Evolutionary conservation across 2,329 filamentous ascomycete genomes (phyloP), one percentile per base, ranked within the genome.

Genomic region (Mariannaea sp.): DNA sequence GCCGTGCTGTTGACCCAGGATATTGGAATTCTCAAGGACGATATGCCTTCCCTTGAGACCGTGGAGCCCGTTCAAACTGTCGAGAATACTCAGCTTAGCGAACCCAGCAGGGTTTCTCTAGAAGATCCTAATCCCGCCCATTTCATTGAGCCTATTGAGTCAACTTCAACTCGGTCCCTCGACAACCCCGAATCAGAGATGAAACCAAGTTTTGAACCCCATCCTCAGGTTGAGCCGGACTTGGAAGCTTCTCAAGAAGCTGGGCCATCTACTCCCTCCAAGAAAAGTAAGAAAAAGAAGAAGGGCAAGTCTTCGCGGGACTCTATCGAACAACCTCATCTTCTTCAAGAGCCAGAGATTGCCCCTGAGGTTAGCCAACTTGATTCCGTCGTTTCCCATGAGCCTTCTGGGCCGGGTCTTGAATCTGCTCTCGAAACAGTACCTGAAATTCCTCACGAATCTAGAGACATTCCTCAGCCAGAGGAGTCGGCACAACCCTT

Each of bases 231-330:
- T 27, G 7, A 29, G n/a, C 10, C 12, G 19, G 33, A 30, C 10
- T 20, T 17, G 5, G 35, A 47, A 12, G 30, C 22, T 24, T 12
- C 36, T 16, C 43, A 41, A 6, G 49, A 35, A 8, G 36, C 33
- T 6, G 49, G 44, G 4, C 27, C 20, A 48, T 49, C 39, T 17
- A 32, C 32, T 27, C 45, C 62, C 36, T 55, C 57, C 26, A 62
- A 61, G 47, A 64, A 68, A 49, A 65, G 68, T 38, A 56, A 56
- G 39, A 30, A 26, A 9, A 24, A 24, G 22, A 56, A 56, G 33
- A 16, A 29, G n/a, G 12, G 13, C 16, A 30, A 14, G n/a, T 47
- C 43, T 13, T 5, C 22, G 8, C 22, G 5, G 5, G 22, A 14
- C 24, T 8, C 16, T 14, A 8, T 17, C 7, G 29, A 24, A 8